phyloP scores from a whole-genome alignment of 805 yeast species.

The Candida germanica region DNA sequence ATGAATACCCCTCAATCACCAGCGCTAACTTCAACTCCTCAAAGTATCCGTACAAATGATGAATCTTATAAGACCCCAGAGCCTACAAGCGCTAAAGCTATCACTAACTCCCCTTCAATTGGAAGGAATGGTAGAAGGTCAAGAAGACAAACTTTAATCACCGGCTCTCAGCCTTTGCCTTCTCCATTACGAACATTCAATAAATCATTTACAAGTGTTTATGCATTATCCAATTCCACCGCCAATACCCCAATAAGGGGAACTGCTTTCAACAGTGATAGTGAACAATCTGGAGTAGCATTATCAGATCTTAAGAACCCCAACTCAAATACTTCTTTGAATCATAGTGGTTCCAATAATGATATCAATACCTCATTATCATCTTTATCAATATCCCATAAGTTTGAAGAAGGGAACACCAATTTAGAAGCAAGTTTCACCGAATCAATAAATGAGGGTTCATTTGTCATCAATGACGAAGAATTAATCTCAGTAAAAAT shows the following conservation, averaged over 20 bases:
- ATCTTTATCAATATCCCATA: conserved; percentile 39
- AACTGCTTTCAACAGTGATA: conserved; percentile 10
- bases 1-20: conserved; percentile 9
- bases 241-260: conserved; percentile 37
- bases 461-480: conserved; percentile 31
- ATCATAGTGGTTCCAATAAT: conserved; percentile 8
- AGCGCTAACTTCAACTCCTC: conserved; percentile 16
- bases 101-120: conserved; percentile 31
- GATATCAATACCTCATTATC: conserved; percentile 37
- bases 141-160: conserved; percentile 73
- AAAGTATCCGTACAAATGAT: conserved; percentile 4
- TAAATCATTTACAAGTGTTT: conserved; percentile 37
- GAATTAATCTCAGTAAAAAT: conserved; percentile 65
- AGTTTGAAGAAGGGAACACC: conserved; percentile 4
- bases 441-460: conserved; percentile 11
- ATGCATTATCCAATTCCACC: conserved; percentile 35
- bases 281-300: conserved; percentile 15
- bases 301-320: conserved; percentile 15
- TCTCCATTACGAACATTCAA: conserved; percentile 71
- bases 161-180: conserved; percentile 92
- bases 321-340: conserved; percentile 5
- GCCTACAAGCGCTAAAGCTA: conserved; percentile 6
- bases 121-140: conserved; percentile 50
- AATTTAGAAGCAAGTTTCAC: conserved; percentile 11
- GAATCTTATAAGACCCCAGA: conserved; percentile 7